Evolutionary conservation across 1,284 basidiomycete genomes (phyloP).

Genomic region (Kwoniella shivajii): DNA sequence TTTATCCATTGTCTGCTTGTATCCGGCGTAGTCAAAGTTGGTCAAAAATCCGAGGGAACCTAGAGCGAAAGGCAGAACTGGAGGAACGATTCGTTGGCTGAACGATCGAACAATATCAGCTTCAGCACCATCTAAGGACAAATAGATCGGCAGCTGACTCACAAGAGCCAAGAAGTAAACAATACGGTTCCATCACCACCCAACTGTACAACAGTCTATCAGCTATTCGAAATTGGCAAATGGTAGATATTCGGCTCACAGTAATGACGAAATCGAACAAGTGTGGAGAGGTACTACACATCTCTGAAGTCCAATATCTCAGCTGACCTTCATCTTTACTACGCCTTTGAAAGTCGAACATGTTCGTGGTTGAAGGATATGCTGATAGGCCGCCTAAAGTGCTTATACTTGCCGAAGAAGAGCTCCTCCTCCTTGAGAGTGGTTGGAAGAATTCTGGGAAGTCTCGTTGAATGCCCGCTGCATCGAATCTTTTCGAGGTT

Average conservation of each 20-base stretch:
- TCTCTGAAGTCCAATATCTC: slow-evolving; percentile 94
- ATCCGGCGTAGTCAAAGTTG: slow-evolving; percentile 92
- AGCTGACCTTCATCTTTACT: slow-evolving; percentile 78
- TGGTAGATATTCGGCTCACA: slow-evolving; percentile 58
- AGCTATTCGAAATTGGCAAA: background rate
- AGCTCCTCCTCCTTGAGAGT: slow-evolving; percentile 68
- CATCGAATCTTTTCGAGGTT: slow-evolving; percentile 90
- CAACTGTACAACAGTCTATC: slow-evolving; percentile 61
- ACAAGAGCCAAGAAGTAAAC: slow-evolving; percentile 98
- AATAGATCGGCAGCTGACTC: too few relatives aligned
- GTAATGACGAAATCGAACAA: slow-evolving; percentile 98
- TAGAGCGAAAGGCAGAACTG: slow-evolving; percentile 95
- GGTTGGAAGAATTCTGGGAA: slow-evolving; percentile 88
- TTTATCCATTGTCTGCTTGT: slow-evolving; percentile 83
- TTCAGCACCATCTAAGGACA: too few relatives aligned
- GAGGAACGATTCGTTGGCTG: slow-evolving; percentile 89
- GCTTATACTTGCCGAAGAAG: slow-evolving; percentile 52
- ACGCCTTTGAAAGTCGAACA: slow-evolving; percentile 31
- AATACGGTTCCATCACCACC: slow-evolving; percentile 98
- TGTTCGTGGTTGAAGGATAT: slow-evolving; percentile 39
- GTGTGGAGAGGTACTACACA: slow-evolving; percentile 90
- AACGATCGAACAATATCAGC: background rate
- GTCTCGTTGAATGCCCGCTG: slow-evolving; percentile 78
- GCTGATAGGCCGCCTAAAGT: slow-evolving; percentile 42
- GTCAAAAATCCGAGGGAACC: slow-evolving; percentile 98